Conservation (phyloP, 306 rosid species). For the Styphnolobium japonicum region DNA sequence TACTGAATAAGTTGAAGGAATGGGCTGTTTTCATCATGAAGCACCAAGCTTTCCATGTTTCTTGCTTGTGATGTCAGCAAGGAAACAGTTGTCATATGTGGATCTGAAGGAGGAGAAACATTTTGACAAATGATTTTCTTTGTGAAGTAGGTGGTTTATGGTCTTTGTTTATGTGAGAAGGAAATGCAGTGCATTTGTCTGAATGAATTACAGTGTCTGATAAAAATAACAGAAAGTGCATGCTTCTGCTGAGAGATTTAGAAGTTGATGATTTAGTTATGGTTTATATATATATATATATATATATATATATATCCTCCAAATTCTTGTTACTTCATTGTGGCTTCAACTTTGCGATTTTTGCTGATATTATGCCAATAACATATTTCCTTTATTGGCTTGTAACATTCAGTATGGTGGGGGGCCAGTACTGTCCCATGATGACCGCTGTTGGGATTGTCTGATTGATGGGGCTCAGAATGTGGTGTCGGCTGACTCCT, state of each 20-base stretch:
- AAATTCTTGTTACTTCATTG: neutral
- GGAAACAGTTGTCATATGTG: neutral
- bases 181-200: neutral
- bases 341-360: neutral
- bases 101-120: neutral
- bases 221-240: neutral
- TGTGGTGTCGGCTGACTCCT: slow-evolving; percentile 74
- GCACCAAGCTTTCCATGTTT: neutral
- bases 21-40: neutral
- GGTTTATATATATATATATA: neutral
- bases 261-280: slow-evolving; percentile 12
- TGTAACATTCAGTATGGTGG: slow-evolving; percentile 65
- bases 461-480: slow-evolving; percentile 63
- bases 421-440: slow-evolving; percentile 54
- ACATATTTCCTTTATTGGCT: slow-evolving; percentile 25
- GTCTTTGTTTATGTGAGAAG: neutral
- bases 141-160: neutral
- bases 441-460: slow-evolving; percentile 69
- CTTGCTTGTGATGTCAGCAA: neutral
- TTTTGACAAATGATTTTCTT: neutral
- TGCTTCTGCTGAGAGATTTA: neutral
- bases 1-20: neutral
- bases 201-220: neutral
- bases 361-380: slow-evolving; percentile 20
- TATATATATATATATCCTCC: neutral